Evolutionary conservation across 2,329 filamentous ascomycete genomes (phyloP), one percentile per base, ranked within the genome.

Genomic region (Fusarium burgessii): DNA sequence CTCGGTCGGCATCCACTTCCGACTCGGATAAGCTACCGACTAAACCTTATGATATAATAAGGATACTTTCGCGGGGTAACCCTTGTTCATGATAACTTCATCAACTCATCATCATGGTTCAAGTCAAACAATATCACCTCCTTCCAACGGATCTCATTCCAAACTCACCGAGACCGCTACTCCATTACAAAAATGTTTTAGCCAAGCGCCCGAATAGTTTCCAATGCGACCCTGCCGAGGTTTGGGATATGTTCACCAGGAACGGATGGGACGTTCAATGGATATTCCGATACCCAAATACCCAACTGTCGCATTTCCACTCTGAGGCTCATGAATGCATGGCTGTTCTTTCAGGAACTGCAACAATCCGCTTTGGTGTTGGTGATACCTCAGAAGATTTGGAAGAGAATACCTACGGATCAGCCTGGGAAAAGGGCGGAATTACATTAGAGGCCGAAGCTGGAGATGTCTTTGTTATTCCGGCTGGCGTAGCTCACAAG

Each of bases 391-490:
- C 72, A 3, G 70, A 78, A 0, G 81, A 84, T 36, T 64, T 81
- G 0, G 78, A 84, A 3, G 77, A 77, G 9, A 83, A 78, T 50
- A 85, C 83, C 0, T 75, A 82, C 54, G 83, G 82, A 18, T 55
- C 69, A 0, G 78, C 68, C 0, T 79, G 78, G 29, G 87, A 89
- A 66, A 74, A 80, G 0, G 86, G 85, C 0, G 87, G 86, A 0
- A 59, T 90, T 1, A 81, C 85, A 49, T 56, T 90, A 1, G 63
- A 82, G 6, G 88, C 85, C 0, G 68, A 79, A 2, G 78, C 83
- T 0, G 88, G 88, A 3, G 88, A 90, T 70, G 86, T 89, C 0
- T 90, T 90, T 66, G 78, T 90, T 18, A 80, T 90, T 5, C 88
- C 88, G 0, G 86, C 87, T 0, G 87, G 88, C 0, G 82, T 86